These are phyloP conservation scores for Penicillium malachiteum DNA, from an alignment of 495 filamentous ascomycete species.

Conservation along the genomic window DNA sequence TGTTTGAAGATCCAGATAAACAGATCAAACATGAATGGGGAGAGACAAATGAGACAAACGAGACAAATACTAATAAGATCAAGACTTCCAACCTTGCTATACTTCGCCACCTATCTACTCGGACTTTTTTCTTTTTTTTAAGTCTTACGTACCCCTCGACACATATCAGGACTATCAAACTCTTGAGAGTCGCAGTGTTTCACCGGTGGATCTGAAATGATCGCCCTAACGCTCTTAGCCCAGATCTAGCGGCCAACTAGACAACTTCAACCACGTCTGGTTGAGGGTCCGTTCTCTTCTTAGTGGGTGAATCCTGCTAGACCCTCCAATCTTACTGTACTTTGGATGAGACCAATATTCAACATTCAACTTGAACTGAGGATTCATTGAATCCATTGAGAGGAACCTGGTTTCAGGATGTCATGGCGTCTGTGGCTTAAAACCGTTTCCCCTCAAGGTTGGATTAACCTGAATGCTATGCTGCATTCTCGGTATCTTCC, in stretches of 20 bases:
- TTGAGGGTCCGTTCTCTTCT: neutral
- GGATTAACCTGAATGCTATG: conserved; percentile 1
- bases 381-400: too few species aligned
- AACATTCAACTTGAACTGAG: too few species aligned
- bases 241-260: conserved; percentile 18
- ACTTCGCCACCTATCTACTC: neutral
- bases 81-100: too few species aligned
- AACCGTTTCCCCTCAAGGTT: too few species aligned
- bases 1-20: neutral
- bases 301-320: neutral
- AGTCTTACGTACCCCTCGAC: conserved; percentile 23
- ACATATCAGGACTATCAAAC: neutral
- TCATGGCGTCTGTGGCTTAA: too few species aligned
- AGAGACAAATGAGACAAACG: too few species aligned
- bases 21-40: neutral
- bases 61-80: too few species aligned
- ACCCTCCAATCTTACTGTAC: neutral
- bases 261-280: neutral
- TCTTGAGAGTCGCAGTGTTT: conserved; percentile 24
- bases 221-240: conserved; percentile 23
- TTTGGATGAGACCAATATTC: too few species aligned
- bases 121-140: too few species aligned
- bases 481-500: neutral
- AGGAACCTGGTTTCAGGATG: too few species aligned
- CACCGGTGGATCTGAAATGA: conserved; percentile 27